phyloP scores from a whole-genome alignment of 306 rosid species.

The Hippophae tibetana region DNA sequence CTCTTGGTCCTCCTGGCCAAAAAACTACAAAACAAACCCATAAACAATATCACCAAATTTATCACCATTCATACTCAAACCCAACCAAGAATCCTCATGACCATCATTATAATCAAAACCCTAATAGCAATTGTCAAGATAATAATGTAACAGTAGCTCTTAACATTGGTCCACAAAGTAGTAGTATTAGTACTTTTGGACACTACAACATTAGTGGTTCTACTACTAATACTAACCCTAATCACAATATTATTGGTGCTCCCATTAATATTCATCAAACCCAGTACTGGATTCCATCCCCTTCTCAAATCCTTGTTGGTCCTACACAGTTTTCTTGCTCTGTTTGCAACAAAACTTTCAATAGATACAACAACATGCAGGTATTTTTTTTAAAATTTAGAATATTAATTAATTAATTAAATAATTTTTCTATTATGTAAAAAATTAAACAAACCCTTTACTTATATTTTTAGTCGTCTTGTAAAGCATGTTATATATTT shows the following conservation, averaged over 20 bases:
- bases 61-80: slow-evolving; percentile 17
- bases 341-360: slow-evolving; percentile 88
- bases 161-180: slow-evolving; percentile 54
- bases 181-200: neutral
- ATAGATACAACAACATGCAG: slow-evolving; percentile 98
- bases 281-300: slow-evolving; percentile 91
- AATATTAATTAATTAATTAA: too few relatives aligned
- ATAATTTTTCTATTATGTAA: too few relatives aligned
- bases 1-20: slow-evolving; percentile 76
- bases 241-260: slow-evolving; percentile 12
- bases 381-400: slow-evolving; percentile 17
- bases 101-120: slow-evolving; percentile 18
- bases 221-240: slow-evolving; percentile 13
- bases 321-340: slow-evolving; percentile 94
- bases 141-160: slow-evolving; percentile 72
- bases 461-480: too few relatives aligned
- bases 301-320: slow-evolving; percentile 86
- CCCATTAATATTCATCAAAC: slow-evolving; percentile 11
- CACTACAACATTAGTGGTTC: neutral
- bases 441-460: too few relatives aligned
- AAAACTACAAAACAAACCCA: slow-evolving; percentile 16
- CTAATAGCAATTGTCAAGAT: slow-evolving; percentile 2
- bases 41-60: slow-evolving; percentile 1
- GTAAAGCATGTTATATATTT: too few relatives aligned
- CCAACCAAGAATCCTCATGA: slow-evolving; percentile 5